Base-by-base conservation (phyloP, 495 filamentous ascomycete species). In the Aspergillus homomorphus region DNA sequence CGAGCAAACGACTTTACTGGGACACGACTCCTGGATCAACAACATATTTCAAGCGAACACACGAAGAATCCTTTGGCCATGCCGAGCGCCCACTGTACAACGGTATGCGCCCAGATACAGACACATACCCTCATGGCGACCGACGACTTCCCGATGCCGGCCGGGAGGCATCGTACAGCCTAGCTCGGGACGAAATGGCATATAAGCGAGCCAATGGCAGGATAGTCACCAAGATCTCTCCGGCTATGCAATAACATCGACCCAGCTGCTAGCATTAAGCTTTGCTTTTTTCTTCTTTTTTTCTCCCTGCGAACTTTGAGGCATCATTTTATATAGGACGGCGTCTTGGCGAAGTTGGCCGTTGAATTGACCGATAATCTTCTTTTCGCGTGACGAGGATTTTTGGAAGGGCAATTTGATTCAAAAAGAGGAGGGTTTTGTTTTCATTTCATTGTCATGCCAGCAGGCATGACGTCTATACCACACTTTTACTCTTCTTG, bases 171-270 rank as follows among this genome's bases (percentile, higher is more conserved):
- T 59, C 68, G 20, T 70, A 77, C 53, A 63, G 66, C 26, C 73
- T 14, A 12, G 8, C 75, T 30, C 55, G 69, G 10, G 71, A 72
- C 43, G 65, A 70, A 43, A 77, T 83, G 78, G 66, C 67, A 22
- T 83, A 83, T 62, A 81, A 79, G 64, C 75, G 80, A 53, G 80
- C 80, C 41, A 76, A 77, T 20, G 75, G 75, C 1, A 59, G 65
- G 21, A 72, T 72, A 64, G 70, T 68, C 42, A 71, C 66, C 50
- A 73, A 73, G 45, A 61, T 63, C 3, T 64, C 66, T n/a, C 72
- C 70, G 2, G 51, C 57, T 0, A 56, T 56, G 21, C 56, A 58
- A 54, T 66, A 59, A 63, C 41, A 22, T 50, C 21, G n/a, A 26
- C 41, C 16, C 9, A 12, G 7, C 10, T 23, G 21, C n/a, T 50